Evolutionary conservation across 768 basidiomycete genomes (phyloP).

Genomic region (Macrolepiota fuliginosa): DNA sequence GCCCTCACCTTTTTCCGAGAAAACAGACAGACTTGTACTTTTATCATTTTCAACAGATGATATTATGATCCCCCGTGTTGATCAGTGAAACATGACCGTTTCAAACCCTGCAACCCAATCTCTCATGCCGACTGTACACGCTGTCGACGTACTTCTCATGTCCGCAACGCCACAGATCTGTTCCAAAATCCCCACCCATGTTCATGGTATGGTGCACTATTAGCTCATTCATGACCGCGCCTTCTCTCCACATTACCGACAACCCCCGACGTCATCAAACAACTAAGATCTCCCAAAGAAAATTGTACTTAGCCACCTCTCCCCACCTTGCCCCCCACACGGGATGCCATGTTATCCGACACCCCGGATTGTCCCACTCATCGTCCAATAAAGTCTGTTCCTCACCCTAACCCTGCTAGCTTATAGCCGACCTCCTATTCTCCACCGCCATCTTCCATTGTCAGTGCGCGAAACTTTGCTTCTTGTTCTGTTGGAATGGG

Average conservation of each 20-base stretch:
- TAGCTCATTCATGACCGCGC: background rate
- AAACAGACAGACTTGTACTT: background rate
- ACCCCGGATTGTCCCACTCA: background rate
- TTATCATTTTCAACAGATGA: too few relatives aligned
- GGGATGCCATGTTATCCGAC: background rate
- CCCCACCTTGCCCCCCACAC: background rate
- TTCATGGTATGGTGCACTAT: background rate
- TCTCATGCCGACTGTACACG: background rate
- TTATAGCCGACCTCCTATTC: background rate
- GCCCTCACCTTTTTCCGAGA: conserved; percentile 4
- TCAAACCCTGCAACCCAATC: background rate
- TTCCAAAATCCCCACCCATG: background rate
- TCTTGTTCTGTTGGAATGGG: background rate
- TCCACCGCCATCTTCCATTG: background rate
- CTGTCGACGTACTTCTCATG: background rate
- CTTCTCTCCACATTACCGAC: background rate
- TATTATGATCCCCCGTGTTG: background rate
- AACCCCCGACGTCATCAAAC: conserved; percentile 8
- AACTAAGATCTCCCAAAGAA: background rate
- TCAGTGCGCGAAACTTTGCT: background rate
- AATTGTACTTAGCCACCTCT: background rate
- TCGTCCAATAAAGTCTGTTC: too few relatives aligned
- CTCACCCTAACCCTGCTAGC: too few relatives aligned
- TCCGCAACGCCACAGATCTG: background rate
- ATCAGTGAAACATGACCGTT: background rate